Evolutionary conservation across 2,329 filamentous ascomycete species (phyloP).

Genomic region (Sordariomycetes sp.): DNA sequence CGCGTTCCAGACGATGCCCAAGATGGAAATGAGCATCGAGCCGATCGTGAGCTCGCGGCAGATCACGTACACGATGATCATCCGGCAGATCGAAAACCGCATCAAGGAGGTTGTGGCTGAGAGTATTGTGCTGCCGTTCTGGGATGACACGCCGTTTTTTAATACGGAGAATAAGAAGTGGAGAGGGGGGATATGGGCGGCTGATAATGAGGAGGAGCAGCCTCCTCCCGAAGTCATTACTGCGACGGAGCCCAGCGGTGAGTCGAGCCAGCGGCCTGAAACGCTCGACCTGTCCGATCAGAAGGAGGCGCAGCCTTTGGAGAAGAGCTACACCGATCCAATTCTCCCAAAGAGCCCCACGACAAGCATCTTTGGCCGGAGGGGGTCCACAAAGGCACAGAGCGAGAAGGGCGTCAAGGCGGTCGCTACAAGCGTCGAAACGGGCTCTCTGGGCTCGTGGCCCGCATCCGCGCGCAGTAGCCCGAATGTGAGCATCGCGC

Average conservation of each 20-base stretch:
- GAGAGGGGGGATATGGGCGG: constrained; percentile 73
- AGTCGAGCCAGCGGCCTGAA: constrained; percentile 33
- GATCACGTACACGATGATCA: constrained; percentile 86
- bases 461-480: not conserved
- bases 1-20: constrained; percentile 85
- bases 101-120: constrained; percentile 93
- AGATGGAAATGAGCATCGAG: constrained; percentile 88
- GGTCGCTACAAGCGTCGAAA: not conserved
- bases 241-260: constrained; percentile 23
- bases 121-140: constrained; percentile 83
- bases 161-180: constrained; percentile 67
- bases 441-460: not conserved
- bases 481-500: not conserved
- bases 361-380: constrained; percentile 40
- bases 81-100: constrained; percentile 86
- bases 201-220: constrained; percentile 28
- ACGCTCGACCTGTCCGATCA: constrained; percentile 13
- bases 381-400: constrained; percentile 21
- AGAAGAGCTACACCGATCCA: constrained; percentile 45
- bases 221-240: constrained; percentile 14
- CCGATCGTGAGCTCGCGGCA: constrained; percentile 91
- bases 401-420: not conserved
- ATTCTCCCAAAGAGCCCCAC: constrained; percentile 22
- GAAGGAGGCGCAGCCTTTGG: constrained; percentile 21
- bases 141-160: constrained; percentile 92